Evolutionary conservation across 352 stramenopile genomes (phyloP), one percentile per base, ranked within the genome.

Genomic region (Phytophthora aleatoria): DNA sequence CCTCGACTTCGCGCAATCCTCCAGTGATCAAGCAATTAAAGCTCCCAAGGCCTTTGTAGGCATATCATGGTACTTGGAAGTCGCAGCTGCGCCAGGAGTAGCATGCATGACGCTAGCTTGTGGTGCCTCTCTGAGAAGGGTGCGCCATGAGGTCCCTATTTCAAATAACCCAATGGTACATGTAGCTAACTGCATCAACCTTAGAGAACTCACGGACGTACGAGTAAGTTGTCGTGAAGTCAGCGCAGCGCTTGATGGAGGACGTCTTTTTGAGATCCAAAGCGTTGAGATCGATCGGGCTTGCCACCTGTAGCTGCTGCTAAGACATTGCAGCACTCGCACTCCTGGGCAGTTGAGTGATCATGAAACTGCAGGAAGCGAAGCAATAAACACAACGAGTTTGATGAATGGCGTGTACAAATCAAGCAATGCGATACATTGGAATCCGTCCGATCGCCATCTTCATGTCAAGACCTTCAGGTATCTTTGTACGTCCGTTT

Each of bases 201-300:
- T 20, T 20, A 20, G 20, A 20, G 20, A 20, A 20, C 20, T 20
- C 20, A 20, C 20, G 20, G 20, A 20, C 20, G 20, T 20, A 20
- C 20, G 20, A 20, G 20, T 20, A 20, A 20, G 20, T 20, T 20
- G 20, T 20, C 20, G 20, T 20, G 20, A 20, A 20, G 20, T 20
- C 20, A 20, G 20, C 20, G 20, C 64, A 71, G 28, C 57, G 64
- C 39, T 58, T 62, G 42, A 51, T 44, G 7, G 62, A 67, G 28
- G 42, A 67, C 13, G 63, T 66, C 13, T 49, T 57, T 33, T 61
- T 71, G 10, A 67, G 43, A 30, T 57, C 63, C 33, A 71, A 50
- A 16, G 66, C 63, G 24, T 67, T 12, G 11, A 50, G 11, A 26
- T 50, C 44, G 11, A 26, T 50, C 44, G 6, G 44, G 43, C 10